Evolutionary conservation across 306 rosid species (phyloP), one percentile per base, ranked within the genome.

Genomic region (Prunus salicina): DNA sequence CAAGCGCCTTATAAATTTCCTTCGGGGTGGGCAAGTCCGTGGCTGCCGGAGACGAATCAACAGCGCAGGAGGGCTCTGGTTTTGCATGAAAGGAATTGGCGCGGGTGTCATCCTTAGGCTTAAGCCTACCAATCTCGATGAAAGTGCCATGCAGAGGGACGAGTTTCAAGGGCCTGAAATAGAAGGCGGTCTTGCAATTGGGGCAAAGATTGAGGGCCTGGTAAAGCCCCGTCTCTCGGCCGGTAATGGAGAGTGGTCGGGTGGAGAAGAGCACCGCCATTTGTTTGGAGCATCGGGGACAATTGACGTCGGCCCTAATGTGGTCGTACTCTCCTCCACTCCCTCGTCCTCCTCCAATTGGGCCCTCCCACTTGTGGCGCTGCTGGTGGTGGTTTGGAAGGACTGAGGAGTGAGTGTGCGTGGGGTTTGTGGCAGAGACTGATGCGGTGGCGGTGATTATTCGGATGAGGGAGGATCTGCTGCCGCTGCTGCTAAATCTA

Each of bases 151-250:
- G 86, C 20, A 89, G 66, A 25, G 95, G 95, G n/a, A 43, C 79
- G 73, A 90, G 69, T 83, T 90, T 90, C 78, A 79, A 86, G 2
- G 95, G 95, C 58, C 84, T 65, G 77, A 90, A 90, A 57, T 90
- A 90, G 85, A 90, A 90, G 28, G 95, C 95, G 28, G 92, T 84
- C 41, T 74, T 79, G 75, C 95, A 90, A 64, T 55, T 70, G 18
- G 89, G 82, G 72, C 95, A 90, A 30, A 90, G 86, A 58, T 90
- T 90, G 43, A 90, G 80, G 12, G 95, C 90, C 78, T 90, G 95
- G 71, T 76, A 90, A 2, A 90, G 52, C 14, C 93, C 91, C 1
- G 72, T 52, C 71, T 85, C 87, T 14, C 80, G 76, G 4, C 38
- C 84, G 24, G 89, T 79, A 38, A 90, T 88, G 55, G 95, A 88